Conservation (phyloP, 305 asterid species). For the Fraxinus baroniana region DNA sequence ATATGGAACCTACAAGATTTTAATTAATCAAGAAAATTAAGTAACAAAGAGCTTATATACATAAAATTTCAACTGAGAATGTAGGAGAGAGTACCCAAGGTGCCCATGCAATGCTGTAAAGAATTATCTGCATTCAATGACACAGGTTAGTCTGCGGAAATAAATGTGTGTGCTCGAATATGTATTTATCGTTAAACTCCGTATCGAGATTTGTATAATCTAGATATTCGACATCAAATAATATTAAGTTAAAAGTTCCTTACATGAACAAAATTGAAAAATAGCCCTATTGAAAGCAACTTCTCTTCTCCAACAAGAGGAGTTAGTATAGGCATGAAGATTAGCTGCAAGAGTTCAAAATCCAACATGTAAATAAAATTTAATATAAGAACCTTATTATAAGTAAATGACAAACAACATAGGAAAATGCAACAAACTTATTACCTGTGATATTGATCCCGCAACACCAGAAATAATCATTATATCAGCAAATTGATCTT, state of each 20-base stretch:
- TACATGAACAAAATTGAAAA: constrained; percentile 61
- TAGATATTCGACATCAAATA: neutral
- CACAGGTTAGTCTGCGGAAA: constrained; percentile 1
- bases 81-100: constrained; percentile 57
- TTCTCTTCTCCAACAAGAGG: constrained; percentile 73
- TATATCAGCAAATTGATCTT: constrained; percentile 85
- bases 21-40: neutral
- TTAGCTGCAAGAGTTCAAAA: constrained; percentile 48
- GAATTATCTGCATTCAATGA: constrained; percentile 59
- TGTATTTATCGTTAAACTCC: neutral
- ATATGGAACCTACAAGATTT: constrained; percentile 69
- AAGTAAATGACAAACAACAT: neutral
- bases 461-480: constrained; percentile 73
- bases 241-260: constrained; percentile 4
- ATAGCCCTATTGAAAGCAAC: constrained; percentile 67
- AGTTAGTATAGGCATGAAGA: constrained; percentile 72
- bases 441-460: constrained; percentile 78
- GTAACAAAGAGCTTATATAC: neutral
- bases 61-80: neutral
- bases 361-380: neutral
- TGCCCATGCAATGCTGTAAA: constrained; percentile 86
- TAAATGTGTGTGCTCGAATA: neutral
- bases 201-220: neutral
- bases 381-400: neutral
- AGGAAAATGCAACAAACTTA: neutral